Evolutionary conservation across 768 basidiomycete genomes (phyloP), one percentile per base, ranked within the genome.

Genomic region (Leccinum aurantiacum): DNA sequence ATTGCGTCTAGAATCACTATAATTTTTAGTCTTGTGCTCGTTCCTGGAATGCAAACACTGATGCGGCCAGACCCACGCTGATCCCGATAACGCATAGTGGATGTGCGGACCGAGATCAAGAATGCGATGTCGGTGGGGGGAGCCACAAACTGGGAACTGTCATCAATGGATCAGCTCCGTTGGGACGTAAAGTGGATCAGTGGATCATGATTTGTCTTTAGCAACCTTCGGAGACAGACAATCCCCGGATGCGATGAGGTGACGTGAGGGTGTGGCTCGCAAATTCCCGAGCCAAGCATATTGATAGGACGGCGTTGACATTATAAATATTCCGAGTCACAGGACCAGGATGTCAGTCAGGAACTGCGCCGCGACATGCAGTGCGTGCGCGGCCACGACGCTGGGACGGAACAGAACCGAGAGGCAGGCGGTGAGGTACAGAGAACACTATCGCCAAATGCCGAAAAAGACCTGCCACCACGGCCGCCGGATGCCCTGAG

Each of bases 391-490:
- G 33, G 33, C 33, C 31, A 53, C 22, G 33, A 24, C 19, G 38
- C 35, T 17, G 14, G 38, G 24, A 24, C 8, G 48, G 46, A 47
- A 29, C 17, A 5, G 14, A 44, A 29, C 38, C 29, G 29, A 55
- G 6, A 4, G 27, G 29, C n/a, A n/a, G 29, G 4, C 7, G 19
- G 13, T 17, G 46, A 29, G 54, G 24, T 47, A 46, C 17, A 50
- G 17, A n/a, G 41, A 48, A 48, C 13, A 46, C 48, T 61, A 74
- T 61, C 61, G 65, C 89, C 90, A 91, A 60, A 91, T 79, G 41
- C 84, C 83, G 64, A 93, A 87, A 72, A 93, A 89, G 47, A 88
- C 75, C 71, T 93, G 91, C 91, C 91, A 93, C 87, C 87, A 86
- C 3, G 91, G 89, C 57, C 91, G 78, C 35, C 82, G 82, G 48